Evolutionary conservation across 73 alveolate species (phyloP), one percentile per base, ranked within the genome.

Genomic region (Paramecium sonneborni): DNA sequence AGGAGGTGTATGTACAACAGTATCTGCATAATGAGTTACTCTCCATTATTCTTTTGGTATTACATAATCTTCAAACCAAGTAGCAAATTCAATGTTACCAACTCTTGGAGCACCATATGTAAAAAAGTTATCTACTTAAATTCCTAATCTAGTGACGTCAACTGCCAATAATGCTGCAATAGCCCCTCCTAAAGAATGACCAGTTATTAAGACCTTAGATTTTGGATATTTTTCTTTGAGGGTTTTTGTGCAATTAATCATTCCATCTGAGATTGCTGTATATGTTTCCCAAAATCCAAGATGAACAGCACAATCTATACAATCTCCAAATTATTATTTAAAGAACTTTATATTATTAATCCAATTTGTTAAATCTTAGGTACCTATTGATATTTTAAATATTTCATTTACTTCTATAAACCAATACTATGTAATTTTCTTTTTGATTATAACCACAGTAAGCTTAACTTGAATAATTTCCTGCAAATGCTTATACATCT

Each of bases 141-240:
- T 39, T 18, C 84, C 93, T 12, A 62, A 56, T 3, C 85, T 57
- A 21, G 58, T 86, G 72, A 58, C 56, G 15, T 86, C 88, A 15
- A 86, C 70, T 67, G 93, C 62, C 30, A 62, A 41, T 28, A 86
- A 58, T 37, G 85, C 88, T 8, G 93, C 93, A 21, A 86, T 72
- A 20, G 95, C 95, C 1, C 95, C 95, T 52, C 95, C 95, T 46
- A 91, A 48, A 9, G 92, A 76, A 56, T 91, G 95, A n/a, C 95
- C 95, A 32, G 92, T 52, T 35, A 91, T 85, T 39, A 85, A 70
- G 14, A 82, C 35, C 37, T 79, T 30, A 9, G 86, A 57, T 15
- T 76, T 55, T 12, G 95, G 95, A 37, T 79, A 41, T 11, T 55
- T 82, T 15, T 26, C 12, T 26, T 32, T 62, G 28, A 91, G 48